Evolutionary conservation across 108 stramenopile genomes (phyloP), one percentile per base, ranked within the genome.

Genomic region (Nitzschia sp.): DNA sequence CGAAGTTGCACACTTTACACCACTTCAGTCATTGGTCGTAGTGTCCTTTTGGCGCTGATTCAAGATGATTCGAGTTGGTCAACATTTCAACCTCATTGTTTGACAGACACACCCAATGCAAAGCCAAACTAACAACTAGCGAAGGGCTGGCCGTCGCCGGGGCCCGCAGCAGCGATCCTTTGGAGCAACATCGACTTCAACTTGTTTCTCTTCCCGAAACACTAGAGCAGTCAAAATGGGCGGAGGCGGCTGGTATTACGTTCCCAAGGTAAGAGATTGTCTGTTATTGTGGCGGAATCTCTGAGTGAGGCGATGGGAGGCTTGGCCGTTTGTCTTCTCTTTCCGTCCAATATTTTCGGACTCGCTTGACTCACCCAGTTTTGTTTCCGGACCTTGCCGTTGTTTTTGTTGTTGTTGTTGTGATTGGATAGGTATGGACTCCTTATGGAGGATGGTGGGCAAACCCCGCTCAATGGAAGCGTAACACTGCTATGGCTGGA

Each of bases 381-480:
- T 40, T 59, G 38, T 15, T 15, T 21, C 34, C 14, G 15, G 15
- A 38, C 34, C 21, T 59, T 46, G 20, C 17, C 7, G 41, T 48
- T 43, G 46, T 64, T 46, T 10, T 50, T 51, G 17, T 61, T 61
- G 34, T 5, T 61, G 34, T 61, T 61, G 40, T 61, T 40, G 59
- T 40, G 34, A 50, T 34, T 34, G 29, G 29, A 34, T 34, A 93
- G 91, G 89, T 93, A 39, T 93, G 91, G 91, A 77, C 87, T 52
- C 91, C 91, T 43, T 67, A 86, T 53, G 91, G 91, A 83, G 91
- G 91, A 41, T 93, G 91, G 91, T 93, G 91, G 91, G 73, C 74
- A 8, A 87, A 84, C 22, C 91, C 91, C 12, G 63, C 77, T 9
- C 76, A 82, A 41, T 89, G 88, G 88, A 83, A 88, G 57, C 82